Evolutionary conservation across 2,329 filamentous ascomycete species (phyloP), one percentile per base, ranked within the genome.

Genomic region (Rhynchosporium graminicola): DNA sequence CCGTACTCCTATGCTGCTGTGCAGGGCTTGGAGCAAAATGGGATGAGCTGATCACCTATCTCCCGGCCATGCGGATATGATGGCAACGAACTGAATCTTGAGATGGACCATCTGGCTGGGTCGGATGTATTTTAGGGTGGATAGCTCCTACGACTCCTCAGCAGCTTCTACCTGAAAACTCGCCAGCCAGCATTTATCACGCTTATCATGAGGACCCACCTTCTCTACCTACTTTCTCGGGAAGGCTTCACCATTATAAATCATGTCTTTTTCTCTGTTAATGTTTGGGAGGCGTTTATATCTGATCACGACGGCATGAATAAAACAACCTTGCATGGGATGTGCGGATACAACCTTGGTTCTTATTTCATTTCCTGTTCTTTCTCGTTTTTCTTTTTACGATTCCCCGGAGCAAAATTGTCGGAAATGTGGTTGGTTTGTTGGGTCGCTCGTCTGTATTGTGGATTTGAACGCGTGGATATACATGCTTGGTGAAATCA

Each of bases 1-100:
- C 91, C 90, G 67, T 92, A 88, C 72, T 82, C 80, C 10, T 88
- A 84, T 70, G 80, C 82, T 43, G 84, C 88, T 64, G 73, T 80
- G 62, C 77, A 79, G 38, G 79, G 79, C 3, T 71, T 82, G 62
- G 80, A 81, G 65, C 66, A 76, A 20, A 72, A 70, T 62, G 68
- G 63, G 47, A 59, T 59, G 57, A 38, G 57, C 31, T 59, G 57
- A 59, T 36, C 3, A 9, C n/a, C 20, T 12, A 13, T 10, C n/a
- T 10, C 6, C 15, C 9, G 20, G 4, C 28, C 29, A 12, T 15
- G 5, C 10, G 38, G 7, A 46, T 3, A 54, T n/a, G 4, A 28
- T 10, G 33, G 36, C 50, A 15, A 8, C 5, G 15, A 7, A 28
- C 26, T 10, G 33, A 6, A 6, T 1, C 9, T 36, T 10, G 33